Evolutionary conservation across 2,329 filamentous ascomycete species (phyloP), one percentile per base, ranked within the genome.

Genomic region (Aspergillus udagawae): DNA sequence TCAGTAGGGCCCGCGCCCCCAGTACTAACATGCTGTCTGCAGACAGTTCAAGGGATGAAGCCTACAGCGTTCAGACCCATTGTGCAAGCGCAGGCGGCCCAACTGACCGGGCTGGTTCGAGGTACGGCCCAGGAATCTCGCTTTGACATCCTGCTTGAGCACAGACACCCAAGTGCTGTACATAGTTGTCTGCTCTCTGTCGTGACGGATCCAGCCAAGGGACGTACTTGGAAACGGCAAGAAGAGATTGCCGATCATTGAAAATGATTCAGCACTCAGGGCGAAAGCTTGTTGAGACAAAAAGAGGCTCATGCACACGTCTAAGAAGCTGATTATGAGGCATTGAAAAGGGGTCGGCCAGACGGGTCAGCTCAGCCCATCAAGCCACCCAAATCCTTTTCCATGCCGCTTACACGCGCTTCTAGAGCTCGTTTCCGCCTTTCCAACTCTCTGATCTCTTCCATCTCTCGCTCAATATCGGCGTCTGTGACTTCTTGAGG

Each of bases 371-470:
- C 82, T 47, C 44, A 83, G 60, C 82, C 73, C 66, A 84, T 72
- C 42, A 87, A 67, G 0, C 85, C 85, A 21, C 84, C 85, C n/a
- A 89, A 77, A 69, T 89, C 86, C 65, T 80, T 82, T 59, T 87
- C 86, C 83, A 89, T 88, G 1, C 84, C 85, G 49, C 77, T 82
- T n/a, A 89, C 85, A 35, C 86, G 79, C 23, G 83, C 82, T 67
- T 89, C 86, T 12, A 90, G 72, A 6, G 74, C 76, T 52, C 77
- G 80, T 74, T 88, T 89, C 73, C 82, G 87, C 58, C 72, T 73
- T 69, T 90, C 87, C 38, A 90, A 73, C 59, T 85, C 83, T 57
- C 76, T 75, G 56, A 89, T 83, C 64, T 86, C 78, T 3, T 79
- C 78, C 45, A 82, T 76, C 51, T 80, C 81, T 28, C 66, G 70